Conservation (phyloP, 2,329 filamentous ascomycete species). For the Aschersonia sp. region DNA sequence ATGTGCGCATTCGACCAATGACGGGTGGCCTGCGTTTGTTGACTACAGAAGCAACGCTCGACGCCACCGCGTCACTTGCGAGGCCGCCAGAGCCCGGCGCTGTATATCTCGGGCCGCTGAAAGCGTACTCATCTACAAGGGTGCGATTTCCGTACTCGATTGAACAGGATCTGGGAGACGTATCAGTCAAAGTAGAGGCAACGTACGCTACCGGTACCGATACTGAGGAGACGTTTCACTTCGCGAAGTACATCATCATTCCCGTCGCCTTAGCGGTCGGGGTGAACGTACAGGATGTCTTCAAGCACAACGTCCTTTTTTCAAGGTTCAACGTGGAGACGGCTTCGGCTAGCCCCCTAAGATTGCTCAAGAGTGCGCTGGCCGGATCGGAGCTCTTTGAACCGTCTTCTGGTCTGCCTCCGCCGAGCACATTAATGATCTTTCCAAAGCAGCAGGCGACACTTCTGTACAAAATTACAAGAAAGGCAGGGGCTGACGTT, state of each 20-base stretch:
- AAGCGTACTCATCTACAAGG: conserved; percentile 29
- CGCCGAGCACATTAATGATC: conserved; percentile 42
- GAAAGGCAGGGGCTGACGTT: conserved; percentile 28
- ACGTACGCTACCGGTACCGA: conserved; percentile 53
- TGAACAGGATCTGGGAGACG: conserved; percentile 57
- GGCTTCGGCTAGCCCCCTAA: conserved; percentile 58
- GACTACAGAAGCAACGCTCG: conserved; percentile 40
- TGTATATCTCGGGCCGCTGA: conserved; percentile 34
- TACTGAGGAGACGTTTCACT: conserved; percentile 30
- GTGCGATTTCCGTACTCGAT: conserved; percentile 70
- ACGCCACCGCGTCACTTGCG: conserved; percentile 25
- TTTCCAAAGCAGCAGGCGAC: conserved; percentile 73
- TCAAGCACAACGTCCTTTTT: conserved; percentile 69
- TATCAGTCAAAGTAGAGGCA: conserved; percentile 64
- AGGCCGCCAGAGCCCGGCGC: conserved; percentile 38
- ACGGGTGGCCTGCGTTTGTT: conserved; percentile 52
- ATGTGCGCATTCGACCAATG: conserved; percentile 46
- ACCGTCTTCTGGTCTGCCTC: conserved; percentile 42
- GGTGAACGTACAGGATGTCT: conserved; percentile 93
- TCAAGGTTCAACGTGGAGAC: conserved; percentile 87
- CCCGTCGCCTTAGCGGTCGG: conserved; percentile 69
- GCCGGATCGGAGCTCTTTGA: conserved; percentile 55
- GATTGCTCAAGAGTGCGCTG: conserved; percentile 57
- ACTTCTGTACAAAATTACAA: conserved; percentile 63
- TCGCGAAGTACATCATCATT: conserved; percentile 41